Evolutionary conservation across 805 yeast species (phyloP).

Genomic region (Saccharomycopsis sp.): DNA sequence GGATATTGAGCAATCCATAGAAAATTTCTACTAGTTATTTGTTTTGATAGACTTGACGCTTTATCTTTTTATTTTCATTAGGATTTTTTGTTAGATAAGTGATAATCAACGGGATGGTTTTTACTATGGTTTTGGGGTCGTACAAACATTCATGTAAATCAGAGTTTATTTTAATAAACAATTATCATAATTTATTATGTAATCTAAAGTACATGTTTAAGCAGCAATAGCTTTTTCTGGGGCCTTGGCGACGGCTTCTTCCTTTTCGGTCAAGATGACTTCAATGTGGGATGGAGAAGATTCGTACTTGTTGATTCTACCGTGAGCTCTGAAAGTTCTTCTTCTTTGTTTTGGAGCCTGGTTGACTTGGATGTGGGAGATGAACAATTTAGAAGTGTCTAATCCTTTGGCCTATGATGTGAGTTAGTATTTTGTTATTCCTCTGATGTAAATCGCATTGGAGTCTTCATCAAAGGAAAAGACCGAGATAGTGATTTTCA

Average conservation of each 20-base stretch:
- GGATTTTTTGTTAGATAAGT: no score
- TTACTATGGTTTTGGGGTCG: no score
- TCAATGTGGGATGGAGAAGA: constrained; percentile 99
- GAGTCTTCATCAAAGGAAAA: not conserved
- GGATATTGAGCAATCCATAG: constrained; percentile 1
- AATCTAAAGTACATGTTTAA: constrained; percentile 5
- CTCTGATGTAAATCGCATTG: no score
- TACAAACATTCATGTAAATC: not conserved
- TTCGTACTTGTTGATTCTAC: constrained; percentile 99
- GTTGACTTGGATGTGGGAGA: constrained; percentile 99
- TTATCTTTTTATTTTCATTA: no score
- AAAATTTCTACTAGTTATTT: not conserved
- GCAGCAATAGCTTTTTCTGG: constrained; percentile 55
- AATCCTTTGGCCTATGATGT: constrained; percentile 76
- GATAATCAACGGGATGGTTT: no score
- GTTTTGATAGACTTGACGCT: no score
- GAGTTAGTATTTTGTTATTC: constrained; percentile 10
- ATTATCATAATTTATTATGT: no score
- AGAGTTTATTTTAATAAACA: not conserved
- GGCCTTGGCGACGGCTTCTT: constrained; percentile 90
- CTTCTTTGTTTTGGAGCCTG: constrained; percentile 99
- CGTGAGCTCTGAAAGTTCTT: constrained; percentile 99
- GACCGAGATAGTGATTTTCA: not conserved
- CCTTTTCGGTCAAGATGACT: constrained; percentile 92
- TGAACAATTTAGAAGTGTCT: constrained; percentile 87